These are phyloP conservation scores for Pseudocercospora macadamiae DNA, from an alignment of 2,329 filamentous ascomycete species.

Conservation along the genomic window DNA sequence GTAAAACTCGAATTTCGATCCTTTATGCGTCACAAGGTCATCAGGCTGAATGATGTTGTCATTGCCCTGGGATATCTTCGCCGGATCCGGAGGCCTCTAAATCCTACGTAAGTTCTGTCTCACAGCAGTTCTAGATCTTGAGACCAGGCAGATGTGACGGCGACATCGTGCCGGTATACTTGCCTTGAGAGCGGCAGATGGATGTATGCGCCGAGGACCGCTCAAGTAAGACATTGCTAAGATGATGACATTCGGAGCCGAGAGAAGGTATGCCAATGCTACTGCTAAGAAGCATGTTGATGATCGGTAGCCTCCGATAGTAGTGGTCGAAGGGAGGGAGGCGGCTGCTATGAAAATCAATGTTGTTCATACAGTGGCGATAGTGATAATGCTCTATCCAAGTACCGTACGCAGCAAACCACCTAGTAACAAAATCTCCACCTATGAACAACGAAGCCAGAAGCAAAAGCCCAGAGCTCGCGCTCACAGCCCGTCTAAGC, in stretches of 20 bases:
- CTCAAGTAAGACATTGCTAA: not conserved
- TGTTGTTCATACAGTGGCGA: not conserved
- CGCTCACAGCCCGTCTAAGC: constrained; percentile 2
- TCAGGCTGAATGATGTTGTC: no score
- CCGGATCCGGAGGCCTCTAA: no score
- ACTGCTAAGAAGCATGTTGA: not conserved
- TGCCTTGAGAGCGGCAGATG: not conserved
- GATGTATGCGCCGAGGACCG: not conserved
- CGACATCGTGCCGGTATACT: not conserved
- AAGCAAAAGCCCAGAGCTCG: constrained; percentile 1
- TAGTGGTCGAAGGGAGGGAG: no score
- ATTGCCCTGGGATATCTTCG: no score
- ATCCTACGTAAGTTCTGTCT: no score
- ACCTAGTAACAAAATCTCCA: not conserved
- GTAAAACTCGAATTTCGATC: no score
- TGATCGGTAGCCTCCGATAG: no score
- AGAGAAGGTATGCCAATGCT: not conserved
- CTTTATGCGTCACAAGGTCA: no score
- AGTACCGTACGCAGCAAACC: not conserved
- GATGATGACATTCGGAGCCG: not conserved
- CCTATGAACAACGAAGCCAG: not conserved
- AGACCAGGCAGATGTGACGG: not conserved
- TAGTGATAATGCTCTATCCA: not conserved
- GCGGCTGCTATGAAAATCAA: not conserved
- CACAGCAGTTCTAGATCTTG: no score